Evolutionary conservation across 257 asterid species (phyloP), one percentile per base, ranked within the genome.

Genomic region (Ajuga chamaepitys): DNA sequence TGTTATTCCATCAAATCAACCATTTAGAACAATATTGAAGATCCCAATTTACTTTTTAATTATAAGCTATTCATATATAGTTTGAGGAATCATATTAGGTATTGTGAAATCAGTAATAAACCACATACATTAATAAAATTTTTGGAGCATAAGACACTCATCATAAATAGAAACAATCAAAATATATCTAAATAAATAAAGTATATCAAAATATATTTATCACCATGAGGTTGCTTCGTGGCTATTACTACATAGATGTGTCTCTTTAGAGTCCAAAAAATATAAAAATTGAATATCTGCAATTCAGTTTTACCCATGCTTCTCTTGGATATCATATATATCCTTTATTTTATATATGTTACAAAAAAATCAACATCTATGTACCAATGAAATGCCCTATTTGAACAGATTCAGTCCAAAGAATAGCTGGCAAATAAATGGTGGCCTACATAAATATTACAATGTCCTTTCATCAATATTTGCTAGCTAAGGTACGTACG

Each of bases 401-500:
- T 56, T 24, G 46, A 56, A 57, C 45, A 57, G 63, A n/a, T 64
- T 48, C 52, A 64, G 75, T 73, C 51, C 45, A n/a, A 45, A 21
- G 14, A 54, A 60, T 70, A 74, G 77, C 80, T 78, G 83, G 64
- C 68, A 44, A 26, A 24, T n/a, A 38, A 63, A 35, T 25, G 34
- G 9, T 62, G 69, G 13, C 76, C 73, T 65, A 32, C 73, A 64
- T 40, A 8, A 74, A 54, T 54, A 20, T 35, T 55, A 34, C 57
- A 46, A 5, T 40, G 57, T 46, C 62, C n/a, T 59, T 65, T 37
- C 62, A 42, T 50, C 10, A 32, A 50, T 57, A 4, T 3, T 22
- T 61, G 80, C 75, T 56, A 64, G 78, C 70, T 67, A 54, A 65
- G 77, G 76, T 75, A 55, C 78, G 81, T 75, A 75, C 81, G 79